These are phyloP conservation scores for Inonotus hispidus DNA, from an alignment of 1,284 basidiomycete genomes.

Conservation along the genomic window DNA sequence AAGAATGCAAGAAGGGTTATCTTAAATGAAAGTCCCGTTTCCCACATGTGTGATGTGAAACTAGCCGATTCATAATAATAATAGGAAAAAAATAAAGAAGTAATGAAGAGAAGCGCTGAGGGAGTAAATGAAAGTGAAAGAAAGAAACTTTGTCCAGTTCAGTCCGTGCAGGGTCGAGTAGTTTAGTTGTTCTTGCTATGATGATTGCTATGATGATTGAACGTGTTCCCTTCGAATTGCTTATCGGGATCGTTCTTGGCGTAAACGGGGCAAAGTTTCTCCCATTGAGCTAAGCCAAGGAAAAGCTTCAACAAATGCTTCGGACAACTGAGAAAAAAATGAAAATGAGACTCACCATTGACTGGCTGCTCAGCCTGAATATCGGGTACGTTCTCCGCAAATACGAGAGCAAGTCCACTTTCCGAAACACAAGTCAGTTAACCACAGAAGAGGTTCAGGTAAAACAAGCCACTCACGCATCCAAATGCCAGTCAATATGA, in stretches of 20 bases:
- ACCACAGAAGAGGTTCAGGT: background rate
- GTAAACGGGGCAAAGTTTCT: conserved; percentile 14
- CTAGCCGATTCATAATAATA: too few species aligned
- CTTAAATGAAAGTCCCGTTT: too few species aligned
- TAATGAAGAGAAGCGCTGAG: too few species aligned
- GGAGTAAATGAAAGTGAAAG: background rate
- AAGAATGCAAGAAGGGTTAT: too few species aligned
- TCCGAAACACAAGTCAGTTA: background rate
- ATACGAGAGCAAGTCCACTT: conserved; percentile 18
- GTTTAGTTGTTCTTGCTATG: background rate
- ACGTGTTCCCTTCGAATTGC: conserved; percentile 4
- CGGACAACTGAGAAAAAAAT: background rate
- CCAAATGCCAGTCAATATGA: conserved; percentile 27
- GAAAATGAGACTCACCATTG: conserved; percentile 10
- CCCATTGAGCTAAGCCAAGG: conserved; percentile 11
- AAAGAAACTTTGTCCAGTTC: background rate
- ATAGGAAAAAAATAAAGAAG: too few species aligned
- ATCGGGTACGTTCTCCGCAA: conserved; percentile 15
- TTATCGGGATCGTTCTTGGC: conserved; percentile 15
- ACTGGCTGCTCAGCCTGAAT: conserved; percentile 10
- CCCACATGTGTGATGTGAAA: too few species aligned
- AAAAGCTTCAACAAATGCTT: background rate
- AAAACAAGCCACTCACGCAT: conserved; percentile 12
- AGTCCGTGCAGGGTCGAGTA: background rate
- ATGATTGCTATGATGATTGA: background rate